Evolutionary conservation across 2,329 filamentous ascomycete genomes (phyloP).

Genomic region (Emericellopsis atlantica): DNA sequence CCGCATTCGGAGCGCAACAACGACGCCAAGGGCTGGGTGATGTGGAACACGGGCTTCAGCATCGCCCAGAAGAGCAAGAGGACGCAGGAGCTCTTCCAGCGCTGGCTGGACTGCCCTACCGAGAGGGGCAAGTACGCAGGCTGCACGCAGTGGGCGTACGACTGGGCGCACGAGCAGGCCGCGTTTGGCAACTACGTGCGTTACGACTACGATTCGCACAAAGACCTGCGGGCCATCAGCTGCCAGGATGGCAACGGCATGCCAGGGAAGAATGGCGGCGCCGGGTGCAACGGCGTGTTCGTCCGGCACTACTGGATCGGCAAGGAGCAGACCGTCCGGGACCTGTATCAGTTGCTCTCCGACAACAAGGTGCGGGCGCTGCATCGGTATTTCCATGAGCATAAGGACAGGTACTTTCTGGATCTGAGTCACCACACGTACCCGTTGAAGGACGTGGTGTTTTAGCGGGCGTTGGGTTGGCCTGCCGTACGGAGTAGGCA

Average conservation of each 20-base stretch:
- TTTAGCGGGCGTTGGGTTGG: background rate
- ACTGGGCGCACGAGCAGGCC: conserved; percentile 15
- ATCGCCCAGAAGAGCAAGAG: conserved; percentile 18
- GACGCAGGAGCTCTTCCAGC: conserved; percentile 5
- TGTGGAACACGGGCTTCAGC: conserved; percentile 29
- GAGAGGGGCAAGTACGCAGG: conserved; percentile 4
- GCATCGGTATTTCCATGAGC: conserved; percentile 6
- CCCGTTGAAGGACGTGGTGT: conserved; percentile 2
- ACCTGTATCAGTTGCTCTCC: conserved; percentile 7
- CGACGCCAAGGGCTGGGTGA: conserved; percentile 18
- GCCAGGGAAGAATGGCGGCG: conserved; percentile 8
- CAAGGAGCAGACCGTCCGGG: conserved; percentile 7
- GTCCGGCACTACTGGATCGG: conserved; percentile 12
- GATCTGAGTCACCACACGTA: conserved; percentile 6
- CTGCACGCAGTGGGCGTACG: conserved; percentile 9
- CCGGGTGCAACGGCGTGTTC: conserved; percentile 10
- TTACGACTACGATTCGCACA: conserved; percentile 10
- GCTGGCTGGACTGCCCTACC: conserved; percentile 7
- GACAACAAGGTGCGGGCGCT: conserved; percentile 6
- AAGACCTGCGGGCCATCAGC: conserved; percentile 9
- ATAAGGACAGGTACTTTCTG: conserved; percentile 5
- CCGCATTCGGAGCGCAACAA: conserved; percentile 23
- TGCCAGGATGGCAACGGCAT: conserved; percentile 13
- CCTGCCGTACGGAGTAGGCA: too few species aligned
- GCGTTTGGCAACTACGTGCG: conserved; percentile 12